phyloP scores from a whole-genome alignment of 441 rosid genomes.

The Iberis amara region DNA sequence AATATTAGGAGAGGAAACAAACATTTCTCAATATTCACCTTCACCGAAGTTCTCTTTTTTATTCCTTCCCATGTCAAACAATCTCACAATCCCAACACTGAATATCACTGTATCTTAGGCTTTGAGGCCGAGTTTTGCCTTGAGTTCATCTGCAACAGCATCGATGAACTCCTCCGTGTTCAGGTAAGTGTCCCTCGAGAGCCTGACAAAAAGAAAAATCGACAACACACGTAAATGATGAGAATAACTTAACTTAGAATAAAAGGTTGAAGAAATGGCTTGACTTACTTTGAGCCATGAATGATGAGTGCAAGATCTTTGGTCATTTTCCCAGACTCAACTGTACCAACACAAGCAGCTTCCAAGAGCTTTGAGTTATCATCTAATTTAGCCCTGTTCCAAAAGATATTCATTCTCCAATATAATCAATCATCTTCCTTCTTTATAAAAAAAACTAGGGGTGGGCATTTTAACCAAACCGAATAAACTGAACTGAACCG shows the following conservation, averaged over 20 bases:
- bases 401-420: constrained; percentile 5
- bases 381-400: constrained; percentile 77
- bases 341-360: constrained; percentile 73
- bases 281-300: constrained; percentile 73
- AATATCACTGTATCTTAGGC: constrained; percentile 17
- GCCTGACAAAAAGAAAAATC: constrained; percentile 37
- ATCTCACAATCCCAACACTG: too few relatives aligned
- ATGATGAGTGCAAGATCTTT: constrained; percentile 89
- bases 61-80: too few relatives aligned
- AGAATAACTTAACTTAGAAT: too few relatives aligned
- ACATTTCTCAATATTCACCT: too few relatives aligned
- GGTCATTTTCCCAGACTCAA: constrained; percentile 95
- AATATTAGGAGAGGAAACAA: too few relatives aligned
- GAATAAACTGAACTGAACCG: too few relatives aligned
- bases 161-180: constrained; percentile 95
- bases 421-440: neutral
- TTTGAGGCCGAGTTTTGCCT: constrained; percentile 44
- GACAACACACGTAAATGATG: neutral
- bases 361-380: constrained; percentile 66
- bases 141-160: constrained; percentile 73
- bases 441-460: too few relatives aligned
- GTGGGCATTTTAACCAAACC: too few relatives aligned
- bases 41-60: too few relatives aligned
- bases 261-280: too few relatives aligned
- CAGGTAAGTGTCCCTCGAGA: constrained; percentile 63